These are phyloP conservation scores for Boletales sp. DNA, from an alignment of 768 basidiomycete species.

Conservation along the genomic window DNA sequence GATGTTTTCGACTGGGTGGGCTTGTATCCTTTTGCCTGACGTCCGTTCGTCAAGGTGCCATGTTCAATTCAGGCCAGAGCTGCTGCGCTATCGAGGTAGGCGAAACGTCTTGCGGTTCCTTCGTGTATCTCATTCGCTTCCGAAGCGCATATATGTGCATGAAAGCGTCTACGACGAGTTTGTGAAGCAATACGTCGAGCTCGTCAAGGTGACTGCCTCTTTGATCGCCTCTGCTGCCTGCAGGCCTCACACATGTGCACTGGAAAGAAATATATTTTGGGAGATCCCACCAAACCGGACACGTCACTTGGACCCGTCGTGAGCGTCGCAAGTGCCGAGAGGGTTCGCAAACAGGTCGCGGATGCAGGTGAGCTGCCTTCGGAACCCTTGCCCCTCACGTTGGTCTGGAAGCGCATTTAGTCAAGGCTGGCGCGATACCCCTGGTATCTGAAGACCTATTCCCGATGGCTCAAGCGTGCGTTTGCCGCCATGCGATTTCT, in stretches of 20 bases:
- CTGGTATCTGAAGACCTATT: slow-evolving; percentile 69
- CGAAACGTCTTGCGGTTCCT: neutral
- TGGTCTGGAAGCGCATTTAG: slow-evolving; percentile 29
- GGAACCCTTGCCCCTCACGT: neutral
- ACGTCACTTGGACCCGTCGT: slow-evolving; percentile 93
- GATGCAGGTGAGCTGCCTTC: slow-evolving; percentile 62
- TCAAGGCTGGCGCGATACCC: slow-evolving; percentile 74
- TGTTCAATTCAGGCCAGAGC: slow-evolving; percentile 98
- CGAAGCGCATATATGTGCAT: slow-evolving; percentile 90
- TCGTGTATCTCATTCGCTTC: neutral
- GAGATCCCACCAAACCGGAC: slow-evolving; percentile 71
- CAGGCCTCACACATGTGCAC: neutral
- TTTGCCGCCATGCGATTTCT: slow-evolving; percentile 1
- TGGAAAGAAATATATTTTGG: slow-evolving; percentile 72
- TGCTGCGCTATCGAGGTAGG: slow-evolving; percentile 89
- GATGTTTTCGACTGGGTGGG: slow-evolving; percentile 5
- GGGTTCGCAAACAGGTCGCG: slow-evolving; percentile 80
- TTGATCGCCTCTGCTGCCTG: neutral
- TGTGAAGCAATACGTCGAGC: slow-evolving; percentile 64
- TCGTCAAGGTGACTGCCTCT: slow-evolving; percentile 55
- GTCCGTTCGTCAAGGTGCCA: slow-evolving; percentile 52
- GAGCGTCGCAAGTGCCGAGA: slow-evolving; percentile 77
- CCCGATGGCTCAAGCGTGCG: slow-evolving; percentile 64
- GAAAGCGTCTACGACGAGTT: slow-evolving; percentile 78
- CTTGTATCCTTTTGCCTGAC: neutral